Evolutionary conservation across 2,329 filamentous ascomycete species (phyloP).

Genomic region (Diplodia corticola): DNA sequence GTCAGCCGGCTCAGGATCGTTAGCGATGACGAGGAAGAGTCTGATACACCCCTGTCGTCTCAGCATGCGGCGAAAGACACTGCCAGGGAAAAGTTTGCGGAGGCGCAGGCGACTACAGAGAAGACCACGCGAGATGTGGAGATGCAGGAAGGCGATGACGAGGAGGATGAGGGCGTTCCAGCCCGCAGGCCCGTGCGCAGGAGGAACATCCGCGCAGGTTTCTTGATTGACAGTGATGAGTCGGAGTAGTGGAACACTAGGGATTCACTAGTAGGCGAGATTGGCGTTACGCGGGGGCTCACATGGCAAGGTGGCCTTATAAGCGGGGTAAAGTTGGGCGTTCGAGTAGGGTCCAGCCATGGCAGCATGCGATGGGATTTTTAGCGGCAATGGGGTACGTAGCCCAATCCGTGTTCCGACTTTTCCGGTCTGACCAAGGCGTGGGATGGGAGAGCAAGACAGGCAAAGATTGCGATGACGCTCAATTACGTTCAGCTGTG

Average conservation of each 20-base stretch:
- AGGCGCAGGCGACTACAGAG: background rate
- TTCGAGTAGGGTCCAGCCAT: background rate
- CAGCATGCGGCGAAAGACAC: constrained; percentile 33
- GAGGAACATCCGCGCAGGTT: constrained; percentile 41
- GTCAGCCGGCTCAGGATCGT: constrained; percentile 28
- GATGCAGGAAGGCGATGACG: constrained; percentile 38
- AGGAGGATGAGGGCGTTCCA: constrained; percentile 43
- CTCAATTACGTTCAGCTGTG: background rate
- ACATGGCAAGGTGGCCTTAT: background rate
- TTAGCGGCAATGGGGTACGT: background rate
- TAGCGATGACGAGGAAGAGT: constrained; percentile 33
- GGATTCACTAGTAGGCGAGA: background rate
- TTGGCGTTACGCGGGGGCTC: constrained; percentile 18
- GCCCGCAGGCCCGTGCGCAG: constrained; percentile 39
- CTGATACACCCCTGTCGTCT: constrained; percentile 45
- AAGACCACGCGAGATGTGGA: constrained; percentile 27
- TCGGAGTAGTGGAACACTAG: constrained; percentile 34
- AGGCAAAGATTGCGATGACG: constrained; percentile 4
- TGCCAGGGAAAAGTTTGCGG: constrained; percentile 17
- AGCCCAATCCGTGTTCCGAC: constrained; percentile 10
- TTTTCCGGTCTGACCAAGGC: background rate
- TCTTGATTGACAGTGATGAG: constrained; percentile 49
- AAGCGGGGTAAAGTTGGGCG: background rate
- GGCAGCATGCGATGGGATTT: background rate
- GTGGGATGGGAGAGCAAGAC: constrained; percentile 1